phyloP scores from a whole-genome alignment of 1,284 basidiomycete genomes.

The Papiliotrema fonsecae region DNA sequence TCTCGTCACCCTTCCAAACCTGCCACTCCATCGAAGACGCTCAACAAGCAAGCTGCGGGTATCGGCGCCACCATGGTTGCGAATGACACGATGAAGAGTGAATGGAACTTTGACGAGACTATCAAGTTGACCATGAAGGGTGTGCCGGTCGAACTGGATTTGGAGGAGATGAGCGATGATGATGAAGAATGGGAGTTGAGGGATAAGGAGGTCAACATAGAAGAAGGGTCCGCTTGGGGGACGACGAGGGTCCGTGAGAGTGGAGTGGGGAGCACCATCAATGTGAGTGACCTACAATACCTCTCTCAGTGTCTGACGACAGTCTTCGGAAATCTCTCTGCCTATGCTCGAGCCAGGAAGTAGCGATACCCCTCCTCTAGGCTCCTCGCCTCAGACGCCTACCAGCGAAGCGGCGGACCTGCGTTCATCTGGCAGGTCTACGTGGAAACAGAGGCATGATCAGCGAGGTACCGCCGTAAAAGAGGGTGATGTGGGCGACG shows the following conservation, averaged over 20 bases:
- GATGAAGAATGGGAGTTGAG: constrained; percentile 42
- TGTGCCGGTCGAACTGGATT: constrained; percentile 53
- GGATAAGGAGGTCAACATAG: constrained; percentile 25
- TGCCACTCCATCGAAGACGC: constrained; percentile 21
- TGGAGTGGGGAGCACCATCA: not conserved
- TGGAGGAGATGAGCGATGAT: constrained; percentile 56
- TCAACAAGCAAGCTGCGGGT: constrained; percentile 29
- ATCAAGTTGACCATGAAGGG: constrained; percentile 60
- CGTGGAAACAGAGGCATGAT: constrained; percentile 63
- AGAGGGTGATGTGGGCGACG: constrained; percentile 75
- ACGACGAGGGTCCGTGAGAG: constrained; percentile 5
- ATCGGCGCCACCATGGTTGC: constrained; percentile 19
- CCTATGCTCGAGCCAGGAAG: constrained; percentile 25
- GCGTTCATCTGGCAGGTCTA: constrained; percentile 26
- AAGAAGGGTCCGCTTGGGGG: constrained; percentile 18
- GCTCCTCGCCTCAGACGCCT: constrained; percentile 24
- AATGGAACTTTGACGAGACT: constrained; percentile 83
- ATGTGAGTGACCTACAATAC: constrained; percentile 1
- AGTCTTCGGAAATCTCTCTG: constrained; percentile 29
- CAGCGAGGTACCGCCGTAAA: constrained; percentile 68
- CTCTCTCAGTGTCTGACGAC: not conserved
- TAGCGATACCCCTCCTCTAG: constrained; percentile 10
- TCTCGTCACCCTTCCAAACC: constrained; percentile 12
- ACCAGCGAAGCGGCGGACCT: constrained; percentile 18
- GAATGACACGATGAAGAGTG: constrained; percentile 65